These are phyloP conservation scores for Monosporascus sp. DNA, from an alignment of 2,329 filamentous ascomycete species.

Conservation along the genomic window DNA sequence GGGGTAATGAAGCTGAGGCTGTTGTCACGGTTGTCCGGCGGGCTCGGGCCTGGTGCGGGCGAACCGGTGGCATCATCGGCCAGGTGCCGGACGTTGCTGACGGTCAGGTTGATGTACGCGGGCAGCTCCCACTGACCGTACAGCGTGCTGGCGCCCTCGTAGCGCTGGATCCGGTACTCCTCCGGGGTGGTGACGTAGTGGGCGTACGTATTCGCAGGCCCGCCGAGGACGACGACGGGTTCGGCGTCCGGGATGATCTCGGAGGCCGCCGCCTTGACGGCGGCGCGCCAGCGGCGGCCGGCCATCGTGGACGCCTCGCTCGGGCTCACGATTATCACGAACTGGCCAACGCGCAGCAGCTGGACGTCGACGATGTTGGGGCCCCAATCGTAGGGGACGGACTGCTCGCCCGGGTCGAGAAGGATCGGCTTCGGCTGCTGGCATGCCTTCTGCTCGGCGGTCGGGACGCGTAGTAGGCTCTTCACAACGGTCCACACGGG, in stretches of 20 bases:
- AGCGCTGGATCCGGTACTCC: constrained; percentile 79
- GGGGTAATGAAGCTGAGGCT: constrained; percentile 75
- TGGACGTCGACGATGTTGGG: constrained; percentile 89
- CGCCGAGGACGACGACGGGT: constrained; percentile 74
- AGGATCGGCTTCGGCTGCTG: constrained; percentile 80
- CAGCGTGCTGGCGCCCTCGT: constrained; percentile 91
- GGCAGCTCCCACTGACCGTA: constrained; percentile 78
- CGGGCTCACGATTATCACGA: constrained; percentile 79
- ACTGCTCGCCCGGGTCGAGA: constrained; percentile 76
- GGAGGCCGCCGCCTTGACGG: constrained; percentile 48
- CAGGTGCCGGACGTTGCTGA: constrained; percentile 66
- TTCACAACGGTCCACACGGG: constrained; percentile 75
- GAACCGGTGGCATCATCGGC: constrained; percentile 39
- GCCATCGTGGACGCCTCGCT: constrained; percentile 91
- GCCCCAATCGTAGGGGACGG: constrained; percentile 73
- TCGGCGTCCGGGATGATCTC: constrained; percentile 38
- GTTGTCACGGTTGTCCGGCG: constrained; percentile 72
- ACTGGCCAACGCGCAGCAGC: constrained; percentile 72
- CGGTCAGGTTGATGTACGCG: constrained; percentile 81
- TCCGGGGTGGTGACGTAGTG: constrained; percentile 77
- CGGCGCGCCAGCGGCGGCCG: constrained; percentile 76
- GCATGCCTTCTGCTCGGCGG: constrained; percentile 63
- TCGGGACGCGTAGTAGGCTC: constrained; percentile 63
- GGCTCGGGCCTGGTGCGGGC: constrained; percentile 51
- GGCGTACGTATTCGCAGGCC: constrained; percentile 82